These are phyloP conservation scores for Kodamaea laetipori DNA, from an alignment of 805 yeast species.

Conservation along the genomic window DNA sequence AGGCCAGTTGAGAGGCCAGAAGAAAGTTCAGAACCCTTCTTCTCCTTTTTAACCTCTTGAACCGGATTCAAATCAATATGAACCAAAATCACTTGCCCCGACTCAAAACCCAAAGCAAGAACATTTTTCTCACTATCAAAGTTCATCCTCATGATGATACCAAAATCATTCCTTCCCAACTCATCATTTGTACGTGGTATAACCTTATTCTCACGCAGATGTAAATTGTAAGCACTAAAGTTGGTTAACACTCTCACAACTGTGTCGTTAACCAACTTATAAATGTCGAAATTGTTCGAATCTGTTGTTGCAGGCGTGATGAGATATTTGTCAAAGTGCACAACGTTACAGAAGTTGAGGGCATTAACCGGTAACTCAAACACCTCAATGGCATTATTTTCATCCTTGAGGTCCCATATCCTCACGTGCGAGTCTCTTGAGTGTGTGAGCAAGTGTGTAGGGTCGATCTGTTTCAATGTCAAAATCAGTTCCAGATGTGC, in stretches of 20 bases:
- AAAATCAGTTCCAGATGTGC: slow-evolving; percentile 59
- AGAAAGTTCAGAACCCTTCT: not conserved
- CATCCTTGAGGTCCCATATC: slow-evolving; percentile 15
- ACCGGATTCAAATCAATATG: slow-evolving; percentile 21
- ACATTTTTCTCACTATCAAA: slow-evolving; percentile 33
- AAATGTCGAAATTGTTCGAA: slow-evolving; percentile 67
- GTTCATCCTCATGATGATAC: slow-evolving; percentile 65
- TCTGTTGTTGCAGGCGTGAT: slow-evolving; percentile 66
- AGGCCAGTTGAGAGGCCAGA: too few species aligned
- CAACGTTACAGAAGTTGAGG: slow-evolving; percentile 71
- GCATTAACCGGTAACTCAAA: slow-evolving; percentile 69
- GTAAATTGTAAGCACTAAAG: slow-evolving; percentile 31
- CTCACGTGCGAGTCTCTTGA: slow-evolving; percentile 15
- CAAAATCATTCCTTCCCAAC: slow-evolving; percentile 45
- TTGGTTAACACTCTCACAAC: slow-evolving; percentile 12
- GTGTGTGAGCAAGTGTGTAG: slow-evolving; percentile 15
- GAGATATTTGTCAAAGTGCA: slow-evolving; percentile 33
- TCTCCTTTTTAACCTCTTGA: slow-evolving; percentile 6
- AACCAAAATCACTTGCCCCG: slow-evolving; percentile 54
- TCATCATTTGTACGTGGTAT: slow-evolving; percentile 4
- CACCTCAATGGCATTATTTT: slow-evolving; percentile 24
- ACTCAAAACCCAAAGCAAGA: slow-evolving; percentile 67
- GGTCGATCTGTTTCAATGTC: slow-evolving; percentile 39
- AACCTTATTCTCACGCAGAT: slow-evolving; percentile 10
- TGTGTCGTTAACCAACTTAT: slow-evolving; percentile 34